Conservation (phyloP, 257 asterid genomes). For the Coffea eugenioides region DNA sequence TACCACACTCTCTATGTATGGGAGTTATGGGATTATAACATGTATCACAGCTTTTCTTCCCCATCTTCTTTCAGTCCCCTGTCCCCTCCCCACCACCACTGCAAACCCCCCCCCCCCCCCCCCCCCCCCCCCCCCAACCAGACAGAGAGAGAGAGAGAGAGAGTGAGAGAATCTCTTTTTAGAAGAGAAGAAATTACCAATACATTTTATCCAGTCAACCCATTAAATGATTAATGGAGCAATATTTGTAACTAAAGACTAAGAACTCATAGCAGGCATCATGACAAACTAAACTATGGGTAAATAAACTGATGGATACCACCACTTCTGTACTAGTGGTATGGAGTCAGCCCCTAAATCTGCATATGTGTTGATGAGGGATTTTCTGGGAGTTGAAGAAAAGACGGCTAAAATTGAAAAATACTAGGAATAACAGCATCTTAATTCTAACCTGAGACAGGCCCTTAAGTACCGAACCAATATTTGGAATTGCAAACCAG, state of each 20-base stretch:
- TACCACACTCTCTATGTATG: neutral
- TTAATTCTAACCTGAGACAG: constrained; percentile 66
- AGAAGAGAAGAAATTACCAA: neutral
- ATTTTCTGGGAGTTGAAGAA: neutral
- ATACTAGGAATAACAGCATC: neutral
- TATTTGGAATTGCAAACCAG: constrained; percentile 92
- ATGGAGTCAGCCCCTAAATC: constrained; percentile 1
- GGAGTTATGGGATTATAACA: neutral
- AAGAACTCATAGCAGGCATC: neutral
- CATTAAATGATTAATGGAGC: neutral
- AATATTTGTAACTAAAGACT: neutral
- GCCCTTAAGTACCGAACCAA: constrained; percentile 96
- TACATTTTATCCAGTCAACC: neutral
- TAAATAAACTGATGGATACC: neutral
- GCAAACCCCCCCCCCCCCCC: no score
- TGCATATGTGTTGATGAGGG: neutral
- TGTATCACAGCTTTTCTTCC: neutral
- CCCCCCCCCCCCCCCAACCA: no score
- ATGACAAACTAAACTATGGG: neutral
- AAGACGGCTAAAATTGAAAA: neutral
- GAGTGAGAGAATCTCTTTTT: neutral
- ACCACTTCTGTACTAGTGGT: neutral
- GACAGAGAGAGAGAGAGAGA: no score
- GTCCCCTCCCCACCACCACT: no score
- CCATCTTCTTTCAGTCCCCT: neutral